A percentile compares a stretch with the other conserved stretches of the same genome.
Evolutionary conservation across 495 filamentous ascomycete species (phyloP).

Genomic region (Penicillium antarcticum): DNA sequence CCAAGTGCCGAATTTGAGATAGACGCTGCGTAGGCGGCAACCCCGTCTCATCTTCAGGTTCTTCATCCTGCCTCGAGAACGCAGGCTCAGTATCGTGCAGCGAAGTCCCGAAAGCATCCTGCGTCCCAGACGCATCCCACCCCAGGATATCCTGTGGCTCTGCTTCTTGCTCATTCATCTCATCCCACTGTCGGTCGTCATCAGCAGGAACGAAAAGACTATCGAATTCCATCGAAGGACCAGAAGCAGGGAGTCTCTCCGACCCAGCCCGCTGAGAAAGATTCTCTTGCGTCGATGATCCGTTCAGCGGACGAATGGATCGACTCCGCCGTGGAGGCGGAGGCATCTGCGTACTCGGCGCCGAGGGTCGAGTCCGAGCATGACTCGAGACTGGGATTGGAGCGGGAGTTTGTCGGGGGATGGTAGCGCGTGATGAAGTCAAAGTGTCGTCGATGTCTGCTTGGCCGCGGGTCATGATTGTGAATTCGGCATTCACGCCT

Average conservation of each 20-base stretch:
- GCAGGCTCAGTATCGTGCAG: slow-evolving; percentile 24
- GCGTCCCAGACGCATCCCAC: slow-evolving; percentile 72
- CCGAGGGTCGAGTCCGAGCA: background rate
- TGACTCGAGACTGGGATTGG: slow-evolving; percentile 19
- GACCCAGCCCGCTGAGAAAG: slow-evolving; percentile 21
- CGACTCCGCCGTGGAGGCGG: slow-evolving; percentile 30
- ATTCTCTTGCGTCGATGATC: slow-evolving; percentile 29
- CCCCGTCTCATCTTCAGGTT: slow-evolving; percentile 31
- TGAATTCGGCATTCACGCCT: slow-evolving; percentile 81
- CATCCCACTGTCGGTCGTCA: slow-evolving; percentile 78
- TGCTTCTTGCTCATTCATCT: slow-evolving; percentile 63
- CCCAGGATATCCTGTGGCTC: slow-evolving; percentile 65
- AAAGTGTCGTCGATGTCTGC: slow-evolving; percentile 45
- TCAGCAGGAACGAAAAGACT: slow-evolving; percentile 77
- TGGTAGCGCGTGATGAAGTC: slow-evolving; percentile 25
- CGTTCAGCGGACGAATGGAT: slow-evolving; percentile 35
- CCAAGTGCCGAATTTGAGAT: slow-evolving; percentile 46
- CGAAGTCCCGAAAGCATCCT: slow-evolving; percentile 35
- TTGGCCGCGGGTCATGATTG: slow-evolving; percentile 92
- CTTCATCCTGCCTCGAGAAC: slow-evolving; percentile 14
- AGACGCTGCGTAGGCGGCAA: slow-evolving; percentile 51
- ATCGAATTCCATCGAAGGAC: slow-evolving; percentile 61
- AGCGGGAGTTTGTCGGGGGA: slow-evolving; percentile 27
- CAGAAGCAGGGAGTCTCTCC: slow-evolving; percentile 48
- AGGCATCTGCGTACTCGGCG: slow-evolving; percentile 26